Base-by-base conservation (phyloP, 179 eudicot genomes). In the Beta corolliflora region DNA sequence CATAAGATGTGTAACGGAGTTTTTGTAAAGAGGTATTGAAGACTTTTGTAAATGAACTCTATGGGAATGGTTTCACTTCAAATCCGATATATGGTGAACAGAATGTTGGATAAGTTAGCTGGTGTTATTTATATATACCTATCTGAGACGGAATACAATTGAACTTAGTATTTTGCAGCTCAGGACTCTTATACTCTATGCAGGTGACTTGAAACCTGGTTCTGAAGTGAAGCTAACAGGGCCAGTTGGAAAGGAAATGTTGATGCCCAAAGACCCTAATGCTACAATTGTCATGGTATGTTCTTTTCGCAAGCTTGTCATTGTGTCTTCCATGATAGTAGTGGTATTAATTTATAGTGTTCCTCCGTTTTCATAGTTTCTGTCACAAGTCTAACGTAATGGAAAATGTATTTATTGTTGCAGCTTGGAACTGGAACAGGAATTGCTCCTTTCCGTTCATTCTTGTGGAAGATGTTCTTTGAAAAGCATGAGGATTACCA, bases 391-490 rank as follows among this genome's bases (percentile, higher is more conserved):
- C 58, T 5, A 67, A 46, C 36, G 13, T 74, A 67, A 74, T 45
- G 60, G 12, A 59, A 50, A 11, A 11, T 77, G 65, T 41, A n/a
- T 72, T 54, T 45, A 19, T 63, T 73, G 31, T 60, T 88, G 89
- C 86, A 97, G 99, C 99, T 97, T 88, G 98, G 88, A 84, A 97
- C 99, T 66, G 99, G 99, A 72, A 97, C 98, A 79, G 99, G 98
- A 19, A 97, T 97, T 81, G 98, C 98, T 84, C 99, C 98, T 79
- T 97, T 97, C 91, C 97, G 99, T 61, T 81, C 94, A 63, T 97
- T 94, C 88, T 88, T 97, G 88, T 97, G 99, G 99, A 97, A 97
- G 79, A 97, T 97, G 97, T 91, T 97, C 89, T 94, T 93, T 36
- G 98, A 97, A 89, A 91, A 94, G 90, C 91, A 97, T n/a, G 95